Evolutionary conservation across 2,329 filamentous ascomycete genomes (phyloP).

Genomic region (Pseudogymnoascus sp.): DNA sequence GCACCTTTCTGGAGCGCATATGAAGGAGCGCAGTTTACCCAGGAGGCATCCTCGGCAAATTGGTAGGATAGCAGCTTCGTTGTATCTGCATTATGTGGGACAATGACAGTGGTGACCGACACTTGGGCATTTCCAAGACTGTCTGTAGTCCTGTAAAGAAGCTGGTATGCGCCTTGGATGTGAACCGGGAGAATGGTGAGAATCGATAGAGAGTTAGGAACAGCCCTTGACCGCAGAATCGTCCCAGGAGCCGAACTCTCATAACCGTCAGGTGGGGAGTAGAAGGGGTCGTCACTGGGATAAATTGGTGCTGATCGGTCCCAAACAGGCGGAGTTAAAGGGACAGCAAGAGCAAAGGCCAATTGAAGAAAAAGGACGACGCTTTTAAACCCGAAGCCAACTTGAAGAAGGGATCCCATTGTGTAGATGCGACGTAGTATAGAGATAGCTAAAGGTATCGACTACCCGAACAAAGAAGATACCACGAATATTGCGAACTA

Average conservation of each 20-base stretch:
- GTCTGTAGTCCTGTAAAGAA: conserved; percentile 36
- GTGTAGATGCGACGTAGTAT: neutral
- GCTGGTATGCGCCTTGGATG: conserved; percentile 24
- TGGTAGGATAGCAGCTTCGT: conserved; percentile 37
- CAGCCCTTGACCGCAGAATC: conserved; percentile 28
- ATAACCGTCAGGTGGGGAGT: conserved; percentile 26
- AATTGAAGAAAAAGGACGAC: neutral
- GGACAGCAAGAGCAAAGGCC: neutral
- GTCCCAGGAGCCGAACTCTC: conserved; percentile 26
- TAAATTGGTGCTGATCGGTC: conserved; percentile 18
- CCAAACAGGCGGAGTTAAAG: neutral
- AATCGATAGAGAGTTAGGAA: conserved; percentile 20
- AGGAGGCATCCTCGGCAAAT: conserved; percentile 33
- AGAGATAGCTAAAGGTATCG: neutral
- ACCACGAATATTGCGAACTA: neutral
- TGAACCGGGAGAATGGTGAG: conserved; percentile 18
- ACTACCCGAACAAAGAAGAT: neutral
- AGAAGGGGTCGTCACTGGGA: conserved; percentile 33
- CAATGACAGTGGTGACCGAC: conserved; percentile 34
- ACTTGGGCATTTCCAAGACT: conserved; percentile 30
- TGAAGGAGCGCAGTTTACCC: conserved; percentile 34
- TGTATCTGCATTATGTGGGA: conserved; percentile 28
- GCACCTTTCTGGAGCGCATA: conserved; percentile 31
- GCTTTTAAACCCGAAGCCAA: neutral
- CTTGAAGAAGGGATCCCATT: neutral